Evolutionary conservation across 495 filamentous ascomycete genomes (phyloP).

Genomic region (Echria macrotheca): DNA sequence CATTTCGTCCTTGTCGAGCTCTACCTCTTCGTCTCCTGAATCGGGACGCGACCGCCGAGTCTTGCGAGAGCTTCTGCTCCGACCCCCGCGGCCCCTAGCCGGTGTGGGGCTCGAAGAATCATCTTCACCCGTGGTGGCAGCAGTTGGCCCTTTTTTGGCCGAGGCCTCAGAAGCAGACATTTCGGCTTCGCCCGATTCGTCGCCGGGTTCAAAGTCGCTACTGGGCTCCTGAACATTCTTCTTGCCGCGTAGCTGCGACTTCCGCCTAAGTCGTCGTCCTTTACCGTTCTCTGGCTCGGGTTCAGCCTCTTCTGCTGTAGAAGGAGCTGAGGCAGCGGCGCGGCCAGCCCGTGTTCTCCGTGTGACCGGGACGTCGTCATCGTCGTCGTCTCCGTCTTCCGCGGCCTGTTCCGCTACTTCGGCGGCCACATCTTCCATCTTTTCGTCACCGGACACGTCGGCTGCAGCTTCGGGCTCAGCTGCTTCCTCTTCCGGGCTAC

Average conservation of each 20-base stretch:
- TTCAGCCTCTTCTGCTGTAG: constrained; percentile 24
- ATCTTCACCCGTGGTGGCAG: constrained; percentile 29
- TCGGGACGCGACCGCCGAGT: constrained; percentile 25
- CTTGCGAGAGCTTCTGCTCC: constrained; percentile 34
- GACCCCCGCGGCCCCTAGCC: constrained; percentile 29
- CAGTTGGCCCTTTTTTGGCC: constrained; percentile 22
- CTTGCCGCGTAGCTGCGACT: constrained; percentile 42
- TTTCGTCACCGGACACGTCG: constrained; percentile 4
- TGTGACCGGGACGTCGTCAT: constrained; percentile 62
- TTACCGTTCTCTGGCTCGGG: constrained; percentile 11
- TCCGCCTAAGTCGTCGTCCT: constrained; percentile 44
- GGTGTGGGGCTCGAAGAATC: constrained; percentile 39
- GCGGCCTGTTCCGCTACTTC: constrained; percentile 33
- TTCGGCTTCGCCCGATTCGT: constrained; percentile 53
- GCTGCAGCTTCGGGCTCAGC: constrained; percentile 12
- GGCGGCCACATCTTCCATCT: constrained; percentile 17
- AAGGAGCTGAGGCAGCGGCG: constrained; percentile 11
- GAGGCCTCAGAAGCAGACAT: constrained; percentile 38
- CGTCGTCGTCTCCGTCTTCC: constrained; percentile 55
- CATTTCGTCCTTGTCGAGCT: constrained; percentile 66
- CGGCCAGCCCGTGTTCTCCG: constrained; percentile 39
- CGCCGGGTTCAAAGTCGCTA: constrained; percentile 82
- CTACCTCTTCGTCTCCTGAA: constrained; percentile 56
- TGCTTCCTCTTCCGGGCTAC: constrained; percentile 5
- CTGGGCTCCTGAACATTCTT: constrained; percentile 59